phyloP scores from a whole-genome alignment of 768 basidiomycete genomes.

The Mycena floridula region DNA sequence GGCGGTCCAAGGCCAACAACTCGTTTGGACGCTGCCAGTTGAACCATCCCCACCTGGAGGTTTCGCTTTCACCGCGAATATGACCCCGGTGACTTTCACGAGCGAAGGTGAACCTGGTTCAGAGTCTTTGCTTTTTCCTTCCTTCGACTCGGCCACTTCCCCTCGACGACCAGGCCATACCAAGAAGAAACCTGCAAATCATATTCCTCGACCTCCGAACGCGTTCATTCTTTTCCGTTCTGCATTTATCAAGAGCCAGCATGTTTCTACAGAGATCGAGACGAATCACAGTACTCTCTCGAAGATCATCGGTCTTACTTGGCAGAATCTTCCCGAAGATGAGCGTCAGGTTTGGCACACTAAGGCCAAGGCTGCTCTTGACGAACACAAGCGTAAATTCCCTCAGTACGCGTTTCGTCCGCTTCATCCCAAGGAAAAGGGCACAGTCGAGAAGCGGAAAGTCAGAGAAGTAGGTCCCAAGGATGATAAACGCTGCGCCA shows the following conservation, averaged over 20 bases:
- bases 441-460: constrained; percentile 42
- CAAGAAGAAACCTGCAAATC: constrained; percentile 67
- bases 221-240: constrained; percentile 86
- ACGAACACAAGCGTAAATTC: constrained; percentile 70
- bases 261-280: constrained; percentile 72
- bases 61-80: constrained; percentile 52
- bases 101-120: constrained; percentile 26
- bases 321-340: constrained; percentile 72
- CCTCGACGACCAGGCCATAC: constrained; percentile 47
- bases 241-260: constrained; percentile 73
- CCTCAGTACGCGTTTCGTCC: constrained; percentile 75
- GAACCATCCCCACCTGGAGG: constrained; percentile 29
- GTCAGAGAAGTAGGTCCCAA: constrained; percentile 58
- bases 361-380: constrained; percentile 67
- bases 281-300: constrained; percentile 80
- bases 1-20: constrained; percentile 26
- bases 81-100: constrained; percentile 54
- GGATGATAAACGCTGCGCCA: constrained; percentile 56
- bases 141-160: constrained; percentile 27
- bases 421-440: constrained; percentile 41
- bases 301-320: constrained; percentile 80
- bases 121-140: constrained; percentile 56
- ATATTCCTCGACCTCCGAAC: constrained; percentile 81
- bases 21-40: constrained; percentile 40
- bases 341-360: constrained; percentile 74